Conservation (phyloP, 202 grass and related monocot species). For the Bolboschoenoplectus hybrid region DNA sequence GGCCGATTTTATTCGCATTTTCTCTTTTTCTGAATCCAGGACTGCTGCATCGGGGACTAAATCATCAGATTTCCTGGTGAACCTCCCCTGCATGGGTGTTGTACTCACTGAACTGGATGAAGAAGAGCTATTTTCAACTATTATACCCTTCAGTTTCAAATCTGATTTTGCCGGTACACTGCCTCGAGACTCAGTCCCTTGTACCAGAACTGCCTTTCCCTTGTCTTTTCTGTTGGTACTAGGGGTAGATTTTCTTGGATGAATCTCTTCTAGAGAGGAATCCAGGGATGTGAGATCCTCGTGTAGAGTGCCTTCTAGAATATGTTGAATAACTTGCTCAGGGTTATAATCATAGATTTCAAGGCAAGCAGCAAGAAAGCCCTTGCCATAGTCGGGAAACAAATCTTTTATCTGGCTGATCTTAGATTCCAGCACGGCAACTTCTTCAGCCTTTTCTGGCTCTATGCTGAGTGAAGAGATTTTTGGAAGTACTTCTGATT, state of each 20-base stretch:
- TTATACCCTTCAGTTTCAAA: conserved; percentile 35
- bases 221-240: conserved; percentile 62
- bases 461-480: conserved; percentile 55
- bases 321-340: conserved; percentile 89
- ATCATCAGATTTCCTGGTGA: conserved; percentile 72
- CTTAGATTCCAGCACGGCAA: conserved; percentile 71
- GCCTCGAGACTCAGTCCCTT: conserved; percentile 45
- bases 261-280: conserved; percentile 76
- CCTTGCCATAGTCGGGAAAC: conserved; percentile 88
- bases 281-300: conserved; percentile 80
- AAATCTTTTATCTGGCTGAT: conserved; percentile 97
- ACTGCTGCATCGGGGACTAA: conserved; percentile 50
- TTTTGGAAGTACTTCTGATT: conserved; percentile 7
- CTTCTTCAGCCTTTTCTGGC: conserved; percentile 64
- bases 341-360: conserved; percentile 89
- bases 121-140: conserved; percentile 55
- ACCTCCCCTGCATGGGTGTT: conserved; percentile 57
- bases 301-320: conserved; percentile 91
- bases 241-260: conserved; percentile 46
- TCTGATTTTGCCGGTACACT: conserved; percentile 28
- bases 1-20: conserved; percentile 55
- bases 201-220: conserved; percentile 71
- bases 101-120: conserved; percentile 34
- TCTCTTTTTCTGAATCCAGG: conserved; percentile 68
- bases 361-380: conserved; percentile 80